Conservation (phyloP, 2,329 filamentous ascomycete species). For the Knoxdaviesia proteae region DNA sequence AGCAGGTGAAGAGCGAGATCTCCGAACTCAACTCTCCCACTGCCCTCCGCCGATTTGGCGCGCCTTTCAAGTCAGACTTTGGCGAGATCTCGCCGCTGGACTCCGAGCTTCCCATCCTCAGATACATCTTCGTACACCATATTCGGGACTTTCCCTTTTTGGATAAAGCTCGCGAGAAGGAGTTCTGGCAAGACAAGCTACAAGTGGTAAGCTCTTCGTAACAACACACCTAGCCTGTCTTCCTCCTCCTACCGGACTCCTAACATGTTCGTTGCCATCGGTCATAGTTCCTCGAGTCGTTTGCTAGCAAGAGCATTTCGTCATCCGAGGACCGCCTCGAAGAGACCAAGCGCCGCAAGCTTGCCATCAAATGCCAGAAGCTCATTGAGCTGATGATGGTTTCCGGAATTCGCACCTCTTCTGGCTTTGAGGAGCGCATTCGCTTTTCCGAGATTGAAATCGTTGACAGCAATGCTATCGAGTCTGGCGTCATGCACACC, state of each 20-base stretch:
- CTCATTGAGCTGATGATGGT: conserved; percentile 99
- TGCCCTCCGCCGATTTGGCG: conserved; percentile 82
- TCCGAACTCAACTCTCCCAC: conserved; percentile 85
- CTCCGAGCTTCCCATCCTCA: conserved; percentile 77
- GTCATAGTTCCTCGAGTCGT: conserved; percentile 75
- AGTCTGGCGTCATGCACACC: conserved; percentile 70
- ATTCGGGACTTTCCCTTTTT: conserved; percentile 95
- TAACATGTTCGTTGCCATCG: background rate
- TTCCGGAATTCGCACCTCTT: conserved; percentile 83
- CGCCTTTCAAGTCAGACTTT: conserved; percentile 79
- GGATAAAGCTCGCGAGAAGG: conserved; percentile 90
- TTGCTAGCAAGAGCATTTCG: conserved; percentile 91
- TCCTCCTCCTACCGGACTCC: background rate
- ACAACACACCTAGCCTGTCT: conserved; percentile 3
- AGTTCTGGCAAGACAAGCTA: conserved; percentile 98
- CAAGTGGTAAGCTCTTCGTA: conserved; percentile 51
- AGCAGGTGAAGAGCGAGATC: conserved; percentile 81
- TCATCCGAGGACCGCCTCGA: conserved; percentile 90
- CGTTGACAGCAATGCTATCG: conserved; percentile 80
- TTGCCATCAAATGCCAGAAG: conserved; percentile 85
- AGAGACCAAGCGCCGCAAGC: conserved; percentile 83
- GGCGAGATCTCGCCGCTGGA: conserved; percentile 87
- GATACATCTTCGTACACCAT: conserved; percentile 96
- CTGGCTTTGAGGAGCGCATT: conserved; percentile 92
- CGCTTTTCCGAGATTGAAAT: conserved; percentile 94